These are phyloP conservation scores for Aspergillus puulaauensis DNA, from an alignment of 2,329 filamentous ascomycete species.

Conservation along the genomic window DNA sequence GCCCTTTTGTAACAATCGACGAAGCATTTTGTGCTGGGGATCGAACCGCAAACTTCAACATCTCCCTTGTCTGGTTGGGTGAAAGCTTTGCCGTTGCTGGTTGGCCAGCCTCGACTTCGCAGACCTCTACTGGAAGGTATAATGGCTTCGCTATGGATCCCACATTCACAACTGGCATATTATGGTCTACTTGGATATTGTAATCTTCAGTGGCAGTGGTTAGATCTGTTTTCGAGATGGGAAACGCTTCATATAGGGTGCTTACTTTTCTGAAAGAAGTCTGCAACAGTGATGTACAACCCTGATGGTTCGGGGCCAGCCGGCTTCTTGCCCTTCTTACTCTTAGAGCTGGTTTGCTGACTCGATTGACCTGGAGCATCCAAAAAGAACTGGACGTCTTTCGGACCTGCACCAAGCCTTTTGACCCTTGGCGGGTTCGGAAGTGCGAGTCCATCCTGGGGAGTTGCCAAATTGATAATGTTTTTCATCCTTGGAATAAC, in stretches of 20 bases:
- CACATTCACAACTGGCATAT: constrained; percentile 65
- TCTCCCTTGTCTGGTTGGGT: constrained; percentile 61
- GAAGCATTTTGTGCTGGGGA: constrained; percentile 64
- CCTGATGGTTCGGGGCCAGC: constrained; percentile 32
- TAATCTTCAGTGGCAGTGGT: constrained; percentile 31
- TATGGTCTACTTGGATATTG: constrained; percentile 34
- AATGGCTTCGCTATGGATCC: constrained; percentile 57
- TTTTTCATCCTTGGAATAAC: constrained; percentile 43
- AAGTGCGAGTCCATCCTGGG: constrained; percentile 34
- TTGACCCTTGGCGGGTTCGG: constrained; percentile 37
- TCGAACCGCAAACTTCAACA: constrained; percentile 73
- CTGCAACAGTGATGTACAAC: constrained; percentile 52
- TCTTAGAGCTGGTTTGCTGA: constrained; percentile 14
- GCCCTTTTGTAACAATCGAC: constrained; percentile 62
- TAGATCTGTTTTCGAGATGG: neutral
- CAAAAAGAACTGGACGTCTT: constrained; percentile 57
- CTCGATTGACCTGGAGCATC: constrained; percentile 24
- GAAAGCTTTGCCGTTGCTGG: constrained; percentile 59
- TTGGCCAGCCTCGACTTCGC: constrained; percentile 65
- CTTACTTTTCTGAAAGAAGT: constrained; percentile 51
- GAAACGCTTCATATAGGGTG: neutral
- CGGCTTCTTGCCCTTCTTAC: constrained; percentile 32
- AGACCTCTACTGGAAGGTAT: constrained; percentile 68
- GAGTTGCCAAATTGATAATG: constrained; percentile 47
- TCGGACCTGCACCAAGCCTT: constrained; percentile 48